A percentile compares a stretch with the other conserved stretches of the same genome.
Evolutionary conservation across 129 eudicot species (phyloP).

Genomic region (Flaveria sonorensis): DNA sequence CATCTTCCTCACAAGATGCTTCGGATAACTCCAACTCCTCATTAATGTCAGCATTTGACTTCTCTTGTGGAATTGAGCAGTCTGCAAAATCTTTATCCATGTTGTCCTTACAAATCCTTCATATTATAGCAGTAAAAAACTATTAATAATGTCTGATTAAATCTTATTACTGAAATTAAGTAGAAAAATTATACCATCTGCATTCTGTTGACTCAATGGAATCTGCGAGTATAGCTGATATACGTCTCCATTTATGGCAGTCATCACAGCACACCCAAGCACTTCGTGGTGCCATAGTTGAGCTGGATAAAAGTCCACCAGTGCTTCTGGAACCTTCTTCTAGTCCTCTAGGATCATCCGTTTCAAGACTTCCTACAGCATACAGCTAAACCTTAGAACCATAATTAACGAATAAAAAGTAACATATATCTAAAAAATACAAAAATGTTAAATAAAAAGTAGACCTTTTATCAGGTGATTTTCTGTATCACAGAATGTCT

Average conservation of each 20-base stretch:
- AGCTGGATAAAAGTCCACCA: slow-evolving; percentile 29
- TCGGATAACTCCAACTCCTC: slow-evolving; percentile 90
- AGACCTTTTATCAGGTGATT: slow-evolving; percentile 48
- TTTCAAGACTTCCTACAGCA: slow-evolving; percentile 44
- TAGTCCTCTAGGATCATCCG: slow-evolving; percentile 38
- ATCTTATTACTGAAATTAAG: not conserved
- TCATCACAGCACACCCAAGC: slow-evolving; percentile 98
- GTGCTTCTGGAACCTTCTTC: slow-evolving; percentile 39
- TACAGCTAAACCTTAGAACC: slow-evolving; percentile 4
- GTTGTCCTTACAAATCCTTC: slow-evolving; percentile 91
- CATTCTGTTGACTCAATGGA: slow-evolving; percentile 62
- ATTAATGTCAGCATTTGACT: slow-evolving; percentile 81
- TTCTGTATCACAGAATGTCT: slow-evolving; percentile 30
- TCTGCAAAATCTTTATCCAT: slow-evolving; percentile 65
- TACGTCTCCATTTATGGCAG: slow-evolving; percentile 92
- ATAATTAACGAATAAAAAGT: not conserved
- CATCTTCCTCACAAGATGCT: slow-evolving; percentile 76
- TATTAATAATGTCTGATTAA: slow-evolving; percentile 1
- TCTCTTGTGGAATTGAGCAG: slow-evolving; percentile 93
- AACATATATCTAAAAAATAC: slow-evolving; percentile 4
- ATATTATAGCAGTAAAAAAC: slow-evolving; percentile 12
- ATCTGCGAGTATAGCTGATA: slow-evolving; percentile 85
- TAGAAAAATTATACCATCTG: slow-evolving; percentile 59
- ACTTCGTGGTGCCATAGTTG: slow-evolving; percentile 39
- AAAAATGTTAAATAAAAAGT: not conserved